Conservation (phyloP, 169 alveolate species). For the Cryptosporidium baileyi region DNA sequence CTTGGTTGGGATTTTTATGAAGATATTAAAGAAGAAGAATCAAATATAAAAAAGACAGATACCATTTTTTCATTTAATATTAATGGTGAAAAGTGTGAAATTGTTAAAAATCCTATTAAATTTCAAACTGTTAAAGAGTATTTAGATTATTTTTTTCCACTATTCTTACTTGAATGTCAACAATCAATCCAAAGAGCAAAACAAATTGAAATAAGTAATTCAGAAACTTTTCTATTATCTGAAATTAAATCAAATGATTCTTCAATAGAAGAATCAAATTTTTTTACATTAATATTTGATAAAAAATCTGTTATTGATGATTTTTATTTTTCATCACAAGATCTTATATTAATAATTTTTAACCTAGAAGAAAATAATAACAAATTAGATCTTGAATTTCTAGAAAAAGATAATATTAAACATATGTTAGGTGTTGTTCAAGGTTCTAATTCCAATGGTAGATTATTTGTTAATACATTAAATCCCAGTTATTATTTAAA, state of each 20-base stretch:
- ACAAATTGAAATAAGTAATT: conserved; percentile 55
- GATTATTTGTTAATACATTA: neutral
- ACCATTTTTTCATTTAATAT: conserved; percentile 6
- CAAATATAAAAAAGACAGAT: neutral
- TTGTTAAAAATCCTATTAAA: conserved; percentile 9
- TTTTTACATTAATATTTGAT: neutral
- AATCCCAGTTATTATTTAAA: conserved; percentile 42
- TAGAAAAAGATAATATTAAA: neutral
- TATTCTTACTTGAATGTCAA: conserved; percentile 55
- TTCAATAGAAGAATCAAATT: neutral
- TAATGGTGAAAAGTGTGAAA: conserved; percentile 14
- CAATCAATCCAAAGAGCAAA: conserved; percentile 67
- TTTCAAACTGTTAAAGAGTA: conserved; percentile 30
- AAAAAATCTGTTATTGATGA: neutral
- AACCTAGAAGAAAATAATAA: neutral
- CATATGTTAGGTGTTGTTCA: conserved; percentile 67
- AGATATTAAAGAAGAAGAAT: conserved; percentile 47
- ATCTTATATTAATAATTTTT: conserved; percentile 24
- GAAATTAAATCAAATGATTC: neutral
- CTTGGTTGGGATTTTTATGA: conserved; percentile 57
- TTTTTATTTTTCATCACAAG: conserved; percentile 44
- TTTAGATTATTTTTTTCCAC: conserved; percentile 40
- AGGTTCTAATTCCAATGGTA: conserved; percentile 40
- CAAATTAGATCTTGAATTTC: neutral
- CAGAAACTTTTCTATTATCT: conserved; percentile 6